A percentile compares a stretch with the other conserved stretches of the same genome.
These are phyloP conservation scores for Pugionium cornutum DNA, from an alignment of 345 rosid species.

Conservation along the genomic window DNA sequence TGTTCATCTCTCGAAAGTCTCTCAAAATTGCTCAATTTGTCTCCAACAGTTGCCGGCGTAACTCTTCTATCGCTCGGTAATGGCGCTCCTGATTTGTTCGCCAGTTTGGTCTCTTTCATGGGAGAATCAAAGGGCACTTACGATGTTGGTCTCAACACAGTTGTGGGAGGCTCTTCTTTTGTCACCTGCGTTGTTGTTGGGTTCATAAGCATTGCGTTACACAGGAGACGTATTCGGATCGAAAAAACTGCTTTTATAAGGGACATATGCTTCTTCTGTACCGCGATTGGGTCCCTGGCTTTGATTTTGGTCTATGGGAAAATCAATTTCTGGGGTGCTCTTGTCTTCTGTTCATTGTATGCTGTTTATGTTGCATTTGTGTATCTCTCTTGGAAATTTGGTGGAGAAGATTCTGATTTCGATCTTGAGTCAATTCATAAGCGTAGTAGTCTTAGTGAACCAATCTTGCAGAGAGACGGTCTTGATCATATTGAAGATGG, in stretches of 20 bases:
- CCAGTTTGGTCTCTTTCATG: conserved; percentile 83
- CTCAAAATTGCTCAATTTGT: conserved; percentile 66
- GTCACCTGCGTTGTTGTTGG: conserved; percentile 83
- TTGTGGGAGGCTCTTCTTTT: conserved; percentile 84
- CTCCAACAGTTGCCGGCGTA: conserved; percentile 85
- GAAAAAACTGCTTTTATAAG: conserved; percentile 70
- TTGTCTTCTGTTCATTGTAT: conserved; percentile 62
- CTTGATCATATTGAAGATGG: conserved; percentile 8
- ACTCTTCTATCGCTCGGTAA: conserved; percentile 83
- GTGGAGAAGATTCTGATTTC: conserved; percentile 32
- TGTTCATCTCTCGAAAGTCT: conserved; percentile 74
- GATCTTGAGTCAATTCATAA: conserved; percentile 39
- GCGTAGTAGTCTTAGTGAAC: conserved; percentile 35
- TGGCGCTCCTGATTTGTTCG: conserved; percentile 88
- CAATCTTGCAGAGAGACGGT: conserved; percentile 29
- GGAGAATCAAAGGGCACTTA: conserved; percentile 55
- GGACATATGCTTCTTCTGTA: conserved; percentile 72
- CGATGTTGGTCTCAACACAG: conserved; percentile 74
- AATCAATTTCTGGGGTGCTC: conserved; percentile 61
- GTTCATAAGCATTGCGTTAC: conserved; percentile 51
- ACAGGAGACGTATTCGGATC: conserved; percentile 43
- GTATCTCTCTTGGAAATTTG: conserved; percentile 46
- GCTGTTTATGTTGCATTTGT: conserved; percentile 61
- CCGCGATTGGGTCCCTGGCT: conserved; percentile 57
- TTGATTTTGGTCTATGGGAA: conserved; percentile 56